Conservation (phyloP, 441 rosid species). For the Euphorbia corollata region DNA sequence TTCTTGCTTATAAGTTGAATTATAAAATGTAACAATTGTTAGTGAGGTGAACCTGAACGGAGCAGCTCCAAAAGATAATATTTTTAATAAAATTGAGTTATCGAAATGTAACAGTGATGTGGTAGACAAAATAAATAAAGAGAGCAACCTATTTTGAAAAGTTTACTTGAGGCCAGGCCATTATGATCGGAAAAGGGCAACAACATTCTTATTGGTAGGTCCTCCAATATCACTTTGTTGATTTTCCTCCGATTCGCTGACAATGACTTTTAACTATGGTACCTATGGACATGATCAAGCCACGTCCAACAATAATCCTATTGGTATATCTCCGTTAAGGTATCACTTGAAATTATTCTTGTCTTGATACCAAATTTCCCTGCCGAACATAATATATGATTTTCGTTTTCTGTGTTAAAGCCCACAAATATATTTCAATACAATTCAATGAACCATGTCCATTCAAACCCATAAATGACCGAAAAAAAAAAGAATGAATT, state of each 20-base stretch:
- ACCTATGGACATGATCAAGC: background rate
- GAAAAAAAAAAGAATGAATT: too few relatives aligned
- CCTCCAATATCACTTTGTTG: slow-evolving; percentile 13
- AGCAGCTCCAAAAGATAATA: too few relatives aligned
- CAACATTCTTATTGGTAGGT: slow-evolving; percentile 3
- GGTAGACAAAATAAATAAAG: background rate
- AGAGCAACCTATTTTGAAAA: background rate
- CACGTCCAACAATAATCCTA: background rate
- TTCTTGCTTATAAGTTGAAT: too few relatives aligned
- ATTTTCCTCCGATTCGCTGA: slow-evolving; percentile 6
- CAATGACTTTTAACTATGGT: background rate
- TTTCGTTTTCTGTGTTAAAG: too few relatives aligned
- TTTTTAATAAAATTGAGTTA: background rate
- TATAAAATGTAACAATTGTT: too few relatives aligned
- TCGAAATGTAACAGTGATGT: background rate
- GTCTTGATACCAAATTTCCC: too few relatives aligned
- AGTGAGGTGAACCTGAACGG: too few relatives aligned
- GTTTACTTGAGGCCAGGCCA: background rate
- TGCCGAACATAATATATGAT: too few relatives aligned
- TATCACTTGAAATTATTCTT: too few relatives aligned
- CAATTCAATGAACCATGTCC: too few relatives aligned
- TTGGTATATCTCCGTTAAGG: background rate
- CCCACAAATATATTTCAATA: too few relatives aligned
- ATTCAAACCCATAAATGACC: too few relatives aligned
- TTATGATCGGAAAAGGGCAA: background rate